These are phyloP conservation scores for Starmerella stigmatis DNA, from an alignment of 805 yeast genomes.

Conservation along the genomic window DNA sequence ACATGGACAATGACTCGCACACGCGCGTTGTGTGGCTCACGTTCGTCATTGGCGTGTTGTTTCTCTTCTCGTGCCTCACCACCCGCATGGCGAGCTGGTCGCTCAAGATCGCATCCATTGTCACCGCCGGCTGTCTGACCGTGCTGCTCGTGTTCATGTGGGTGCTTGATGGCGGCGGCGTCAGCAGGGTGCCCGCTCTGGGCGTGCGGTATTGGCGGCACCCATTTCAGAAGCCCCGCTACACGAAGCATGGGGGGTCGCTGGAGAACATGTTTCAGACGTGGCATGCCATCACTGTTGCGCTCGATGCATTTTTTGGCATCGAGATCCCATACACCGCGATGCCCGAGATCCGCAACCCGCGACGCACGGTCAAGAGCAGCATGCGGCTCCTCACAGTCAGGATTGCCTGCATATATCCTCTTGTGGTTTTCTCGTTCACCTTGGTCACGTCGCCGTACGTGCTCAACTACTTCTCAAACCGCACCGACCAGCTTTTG, in stretches of 20 bases:
- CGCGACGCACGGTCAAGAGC: constrained; percentile 17
- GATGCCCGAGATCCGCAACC: constrained; percentile 22
- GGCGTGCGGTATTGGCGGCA: neutral
- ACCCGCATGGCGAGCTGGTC: constrained; percentile 10
- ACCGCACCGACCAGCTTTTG: neutral
- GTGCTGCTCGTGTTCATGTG: constrained; percentile 7
- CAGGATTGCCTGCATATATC: constrained; percentile 11
- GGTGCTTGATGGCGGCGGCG: constrained; percentile 5
- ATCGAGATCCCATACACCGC: constrained; percentile 18
- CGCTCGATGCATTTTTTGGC: constrained; percentile 10
- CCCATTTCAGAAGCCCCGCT: neutral
- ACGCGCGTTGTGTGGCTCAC: constrained; percentile 17
- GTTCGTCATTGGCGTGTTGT: constrained; percentile 11
- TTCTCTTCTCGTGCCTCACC: constrained; percentile 5
- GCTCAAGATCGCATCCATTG: constrained; percentile 8
- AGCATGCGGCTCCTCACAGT: constrained; percentile 8
- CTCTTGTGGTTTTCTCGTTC: constrained; percentile 12
- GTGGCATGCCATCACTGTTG: constrained; percentile 8
- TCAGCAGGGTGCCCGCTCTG: neutral
- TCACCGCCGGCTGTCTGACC: neutral
- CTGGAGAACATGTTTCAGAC: constrained; percentile 11
- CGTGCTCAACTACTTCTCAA: neutral
- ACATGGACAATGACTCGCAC: constrained; percentile 35
- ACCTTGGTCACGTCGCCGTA: constrained; percentile 12
- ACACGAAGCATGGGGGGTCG: neutral